These are phyloP conservation scores for Penicillium daleae DNA, from an alignment of 495 filamentous ascomycete species.

Conservation along the genomic window DNA sequence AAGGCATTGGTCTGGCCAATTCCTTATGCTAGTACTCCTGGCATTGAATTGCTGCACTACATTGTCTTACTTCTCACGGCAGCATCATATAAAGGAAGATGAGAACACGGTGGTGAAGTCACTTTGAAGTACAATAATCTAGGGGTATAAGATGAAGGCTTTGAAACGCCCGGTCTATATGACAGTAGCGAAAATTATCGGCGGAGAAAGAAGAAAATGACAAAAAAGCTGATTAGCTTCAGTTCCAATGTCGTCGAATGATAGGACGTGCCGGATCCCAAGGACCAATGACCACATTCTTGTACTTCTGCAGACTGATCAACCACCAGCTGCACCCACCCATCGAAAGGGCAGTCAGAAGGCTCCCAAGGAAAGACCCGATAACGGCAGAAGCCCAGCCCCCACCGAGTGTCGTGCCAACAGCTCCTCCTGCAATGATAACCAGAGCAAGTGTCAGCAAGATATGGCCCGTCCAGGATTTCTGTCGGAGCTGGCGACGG, in stretches of 20 bases:
- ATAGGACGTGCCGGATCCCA: constrained; percentile 97
- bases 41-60: constrained; percentile 8
- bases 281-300: constrained; percentile 97
- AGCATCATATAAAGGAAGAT: background rate
- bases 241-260: constrained; percentile 62
- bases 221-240: constrained; percentile 16
- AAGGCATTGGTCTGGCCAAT: background rate
- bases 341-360: constrained; percentile 76
- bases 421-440: constrained; percentile 73
- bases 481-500: constrained; percentile 78
- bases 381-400: constrained; percentile 76
- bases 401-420: constrained; percentile 72
- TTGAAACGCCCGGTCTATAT: constrained; percentile 26
- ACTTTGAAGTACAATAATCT: constrained; percentile 19
- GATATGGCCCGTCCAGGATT: constrained; percentile 83
- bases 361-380: constrained; percentile 71
- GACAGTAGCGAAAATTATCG: constrained; percentile 16
- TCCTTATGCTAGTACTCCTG: background rate
- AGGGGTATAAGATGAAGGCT: constrained; percentile 32
- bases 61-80: background rate
- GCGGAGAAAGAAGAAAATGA: background rate
- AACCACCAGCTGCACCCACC: constrained; percentile 97
- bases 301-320: constrained; percentile 95
- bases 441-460: constrained; percentile 78
- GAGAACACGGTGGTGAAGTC: background rate